Percentiles rank a stretch among this genome's conserved stretches.
These are phyloP conservation scores for Colletotrichum tamarilloi DNA, from an alignment of 2,329 filamentous ascomycete genomes.

Conservation along the genomic window DNA sequence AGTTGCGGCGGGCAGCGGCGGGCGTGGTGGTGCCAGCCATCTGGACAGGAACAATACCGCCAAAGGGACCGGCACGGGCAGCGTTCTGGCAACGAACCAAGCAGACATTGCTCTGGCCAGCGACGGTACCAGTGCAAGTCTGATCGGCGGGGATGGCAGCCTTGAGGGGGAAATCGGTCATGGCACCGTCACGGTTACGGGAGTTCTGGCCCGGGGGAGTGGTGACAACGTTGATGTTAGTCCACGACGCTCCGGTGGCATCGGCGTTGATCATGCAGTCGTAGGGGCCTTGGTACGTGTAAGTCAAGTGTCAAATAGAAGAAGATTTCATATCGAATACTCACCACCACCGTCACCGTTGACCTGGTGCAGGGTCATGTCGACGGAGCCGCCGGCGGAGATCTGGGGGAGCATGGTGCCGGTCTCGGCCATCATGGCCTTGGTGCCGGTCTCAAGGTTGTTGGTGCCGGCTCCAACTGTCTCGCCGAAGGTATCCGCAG, in stretches of 20 bases:
- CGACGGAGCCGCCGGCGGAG: conserved; percentile 64
- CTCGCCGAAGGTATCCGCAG: conserved; percentile 66
- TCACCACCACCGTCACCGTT: conserved; percentile 72
- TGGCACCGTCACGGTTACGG: conserved; percentile 55
- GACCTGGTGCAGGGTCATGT: conserved; percentile 75
- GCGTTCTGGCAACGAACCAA: conserved; percentile 72
- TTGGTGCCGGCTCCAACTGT: conserved; percentile 68
- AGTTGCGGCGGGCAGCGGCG: conserved; percentile 39
- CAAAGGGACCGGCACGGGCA: conserved; percentile 70
- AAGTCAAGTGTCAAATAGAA: not conserved
- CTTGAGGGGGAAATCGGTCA: conserved; percentile 62
- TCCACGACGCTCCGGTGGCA: conserved; percentile 65
- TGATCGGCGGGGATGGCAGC: conserved; percentile 66
- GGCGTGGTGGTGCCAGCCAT: conserved; percentile 45
- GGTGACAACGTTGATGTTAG: conserved; percentile 63
- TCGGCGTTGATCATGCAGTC: conserved; percentile 73
- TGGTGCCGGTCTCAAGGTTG: conserved; percentile 65
- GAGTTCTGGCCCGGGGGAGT: conserved; percentile 63
- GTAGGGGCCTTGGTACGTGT: conserved; percentile 55
- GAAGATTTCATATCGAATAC: not conserved
- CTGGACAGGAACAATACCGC: conserved; percentile 69
- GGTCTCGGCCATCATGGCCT: conserved; percentile 67
- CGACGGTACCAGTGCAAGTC: conserved; percentile 69
- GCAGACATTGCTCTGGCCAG: conserved; percentile 69
- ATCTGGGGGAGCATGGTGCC: conserved; percentile 70